Base-by-base conservation (phyloP, 768 basidiomycete species). In the Pleurotus eryngii region DNA sequence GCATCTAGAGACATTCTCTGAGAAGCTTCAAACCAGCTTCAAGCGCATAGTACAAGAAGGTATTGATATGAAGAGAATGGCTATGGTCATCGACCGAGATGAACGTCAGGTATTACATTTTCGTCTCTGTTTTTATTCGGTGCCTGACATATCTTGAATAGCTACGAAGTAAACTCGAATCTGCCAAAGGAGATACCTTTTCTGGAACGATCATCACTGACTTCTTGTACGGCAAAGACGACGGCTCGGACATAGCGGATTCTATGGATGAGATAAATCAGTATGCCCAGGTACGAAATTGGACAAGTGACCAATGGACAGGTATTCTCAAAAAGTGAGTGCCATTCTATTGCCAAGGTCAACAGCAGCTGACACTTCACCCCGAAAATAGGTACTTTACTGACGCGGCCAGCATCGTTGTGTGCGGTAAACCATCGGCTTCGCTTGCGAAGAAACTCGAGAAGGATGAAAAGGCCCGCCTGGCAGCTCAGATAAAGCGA, bases 61-160 rank as follows among this genome's bases (percentile, higher is more conserved):
- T 3, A 77, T 98, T 49, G 92, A 98, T 70, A 94, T 98, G 89
- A 78, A 85, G 27, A 78, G 96, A 8, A 97, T 99, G 88, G 70
- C 72, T 14, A 87, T 91, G 83, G 78, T 97, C 15, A 84, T 99
- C 46, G 83, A 86, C 61, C 78, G 94, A 50, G 93, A 97, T 63
- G 89, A 92, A 72, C 86, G 95, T 56, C 93, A 95, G 78, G 87
- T 90, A 59, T 49, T 37, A 47, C 18, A 39, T 5, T 49, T 49
- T 50, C 14, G 39, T 38, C 35, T 49, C 15, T 5, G 37, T 27
- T 4, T 26, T 55, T 37, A 14, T 48, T 35, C n/a, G 20, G 38
- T 43, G 35, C 49, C 38, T 64, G 56, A 58, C 58, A 9, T 39
- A n/a, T 24, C 6, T 24, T 57, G 37, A 42, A 15, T 60, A 94